Percentiles rank a stretch among this genome's conserved stretches.
phyloP scores from a whole-genome alignment of 306 rosid species.

The Cucumis hystrix region DNA sequence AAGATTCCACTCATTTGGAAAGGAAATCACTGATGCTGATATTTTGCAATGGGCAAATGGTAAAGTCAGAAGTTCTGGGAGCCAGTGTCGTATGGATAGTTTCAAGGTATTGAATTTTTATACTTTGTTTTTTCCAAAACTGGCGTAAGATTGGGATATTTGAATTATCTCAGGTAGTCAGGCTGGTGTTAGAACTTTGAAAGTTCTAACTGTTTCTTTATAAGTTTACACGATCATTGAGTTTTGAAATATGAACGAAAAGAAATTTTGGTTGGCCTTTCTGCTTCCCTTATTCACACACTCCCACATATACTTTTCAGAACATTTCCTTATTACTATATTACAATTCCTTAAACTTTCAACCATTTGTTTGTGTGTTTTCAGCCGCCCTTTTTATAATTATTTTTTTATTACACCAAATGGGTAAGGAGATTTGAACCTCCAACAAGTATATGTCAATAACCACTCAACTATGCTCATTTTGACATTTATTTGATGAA shows the following conservation, averaged over 20 bases:
- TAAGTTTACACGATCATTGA: neutral
- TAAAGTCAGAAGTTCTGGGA: conserved; percentile 64
- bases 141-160: neutral
- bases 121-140: neutral
- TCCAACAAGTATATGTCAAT: too few relatives aligned
- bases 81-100: conserved; percentile 65
- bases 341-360: neutral
- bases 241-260: neutral
- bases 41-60: conserved; percentile 86
- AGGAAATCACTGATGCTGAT: conserved; percentile 80
- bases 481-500: neutral
- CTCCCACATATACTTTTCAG: neutral
- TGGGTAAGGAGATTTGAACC: too few relatives aligned
- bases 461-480: too few relatives aligned
- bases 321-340: neutral
- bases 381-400: too few relatives aligned
- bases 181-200: neutral
- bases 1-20: conserved; percentile 87
- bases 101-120: conserved; percentile 45
- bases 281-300: neutral
- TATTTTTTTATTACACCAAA: too few relatives aligned
- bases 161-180: neutral
- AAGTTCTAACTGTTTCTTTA: neutral
- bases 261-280: neutral
- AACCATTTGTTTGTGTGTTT: neutral